Evolutionary conservation across 306 rosid species (phyloP).

Genomic region (Begonia loranthoides): DNA sequence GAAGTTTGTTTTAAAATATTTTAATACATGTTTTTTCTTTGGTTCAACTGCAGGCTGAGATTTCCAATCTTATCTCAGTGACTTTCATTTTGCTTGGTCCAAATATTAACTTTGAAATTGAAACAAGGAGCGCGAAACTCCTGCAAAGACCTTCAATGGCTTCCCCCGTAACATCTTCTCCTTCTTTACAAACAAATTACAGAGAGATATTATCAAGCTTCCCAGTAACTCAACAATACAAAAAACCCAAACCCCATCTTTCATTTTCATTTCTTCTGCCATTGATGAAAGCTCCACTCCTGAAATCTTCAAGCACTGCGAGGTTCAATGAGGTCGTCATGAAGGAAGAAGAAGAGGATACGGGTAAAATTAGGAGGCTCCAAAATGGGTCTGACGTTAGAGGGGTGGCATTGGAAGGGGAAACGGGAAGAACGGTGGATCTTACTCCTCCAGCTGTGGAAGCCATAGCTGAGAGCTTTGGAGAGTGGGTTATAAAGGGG

Average conservation of each 20-base stretch:
- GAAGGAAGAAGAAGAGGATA: slow-evolving; percentile 42
- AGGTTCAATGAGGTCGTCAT: slow-evolving; percentile 41
- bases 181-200: slow-evolving; percentile 15
- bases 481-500: slow-evolving; percentile 60
- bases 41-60: neutral
- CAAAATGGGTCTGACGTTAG: slow-evolving; percentile 92
- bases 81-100: slow-evolving; percentile 10
- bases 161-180: slow-evolving; percentile 24
- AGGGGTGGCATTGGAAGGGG: slow-evolving; percentile 80
- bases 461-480: slow-evolving; percentile 80
- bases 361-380: slow-evolving; percentile 65
- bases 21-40: slow-evolving; percentile 9
- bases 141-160: slow-evolving; percentile 23
- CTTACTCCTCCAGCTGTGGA: slow-evolving; percentile 65
- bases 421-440: slow-evolving; percentile 59
- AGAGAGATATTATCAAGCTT: slow-evolving; percentile 14
- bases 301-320: slow-evolving; percentile 26
- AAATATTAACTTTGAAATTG: slow-evolving; percentile 16
- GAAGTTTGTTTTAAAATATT: slow-evolving; percentile 28
- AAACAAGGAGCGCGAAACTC: slow-evolving; percentile 28
- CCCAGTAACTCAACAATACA: slow-evolving; percentile 11
- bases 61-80: slow-evolving; percentile 26
- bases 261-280: slow-evolving; percentile 21
- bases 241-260: slow-evolving; percentile 12
- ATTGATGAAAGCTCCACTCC: slow-evolving; percentile 8